phyloP scores from a whole-genome alignment of 345 rosid species.

The Odontarrhena argentea region DNA sequence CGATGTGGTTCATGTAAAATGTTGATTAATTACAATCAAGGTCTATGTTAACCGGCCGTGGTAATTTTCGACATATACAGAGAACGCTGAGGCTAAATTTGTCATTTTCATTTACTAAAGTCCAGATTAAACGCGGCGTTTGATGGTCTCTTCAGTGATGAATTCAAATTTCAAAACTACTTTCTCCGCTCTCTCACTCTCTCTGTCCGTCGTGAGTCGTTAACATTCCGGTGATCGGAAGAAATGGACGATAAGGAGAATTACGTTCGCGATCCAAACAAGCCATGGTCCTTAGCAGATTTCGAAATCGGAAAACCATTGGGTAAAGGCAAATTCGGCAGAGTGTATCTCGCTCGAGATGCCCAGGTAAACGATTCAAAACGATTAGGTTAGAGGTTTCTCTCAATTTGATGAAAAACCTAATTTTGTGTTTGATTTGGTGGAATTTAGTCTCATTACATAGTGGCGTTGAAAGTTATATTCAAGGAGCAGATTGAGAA shows the following conservation, averaged over 20 bases:
- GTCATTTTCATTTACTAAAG: neutral
- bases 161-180: constrained; percentile 19
- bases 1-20: no score
- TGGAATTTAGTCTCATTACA: constrained; percentile 54
- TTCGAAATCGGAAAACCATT: constrained; percentile 93
- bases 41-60: neutral
- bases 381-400: neutral
- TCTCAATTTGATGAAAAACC: constrained; percentile 1
- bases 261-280: constrained; percentile 21
- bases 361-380: constrained; percentile 47
- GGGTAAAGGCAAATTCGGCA: constrained; percentile 86
- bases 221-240: constrained; percentile 13
- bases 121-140: constrained; percentile 22
- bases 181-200: constrained; percentile 11
- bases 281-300: constrained; percentile 64
- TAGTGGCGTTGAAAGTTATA: constrained; percentile 83
- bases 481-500: constrained; percentile 92
- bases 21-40: no score
- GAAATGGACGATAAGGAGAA: constrained; percentile 29
- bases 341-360: constrained; percentile 92
- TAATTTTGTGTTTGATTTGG: constrained; percentile 4
- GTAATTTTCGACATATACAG: neutral
- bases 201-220: constrained; percentile 1
- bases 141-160: neutral
- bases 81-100: neutral